A percentile compares a stretch with the other conserved stretches of the same genome.
These are phyloP conservation scores for Mucor indicus DNA, from an alignment of 371 early-diverging fungal genomes.

Conservation along the genomic window DNA sequence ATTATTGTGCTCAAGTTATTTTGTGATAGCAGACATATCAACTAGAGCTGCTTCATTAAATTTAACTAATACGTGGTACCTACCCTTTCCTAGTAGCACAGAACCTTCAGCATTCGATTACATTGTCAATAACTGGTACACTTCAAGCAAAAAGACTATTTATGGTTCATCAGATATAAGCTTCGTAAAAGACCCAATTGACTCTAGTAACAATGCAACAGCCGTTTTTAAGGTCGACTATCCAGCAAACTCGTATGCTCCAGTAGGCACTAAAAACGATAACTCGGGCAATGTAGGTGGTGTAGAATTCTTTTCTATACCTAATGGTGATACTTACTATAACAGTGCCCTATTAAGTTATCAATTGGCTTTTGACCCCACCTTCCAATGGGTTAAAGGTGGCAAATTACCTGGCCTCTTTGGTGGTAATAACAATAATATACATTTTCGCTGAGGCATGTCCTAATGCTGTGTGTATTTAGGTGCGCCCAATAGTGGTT, in stretches of 20 bases:
- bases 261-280: conserved; percentile 20
- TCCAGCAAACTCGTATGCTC: conserved; percentile 21
- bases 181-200: conserved; percentile 12
- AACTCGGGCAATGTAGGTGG: conserved; percentile 41
- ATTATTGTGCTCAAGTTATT: too few species aligned
- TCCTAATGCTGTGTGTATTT: background rate
- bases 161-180: conserved; percentile 13
- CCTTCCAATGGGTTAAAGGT: conserved; percentile 56
- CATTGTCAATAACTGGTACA: conserved; percentile 11
- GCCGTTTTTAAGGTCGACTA: conserved; percentile 14
- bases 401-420: conserved; percentile 56
- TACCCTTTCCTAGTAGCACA: too few species aligned
- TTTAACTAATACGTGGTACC: too few species aligned
- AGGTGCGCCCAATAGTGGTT: conserved; percentile 30
- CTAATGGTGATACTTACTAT: conserved; percentile 29
- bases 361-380: conserved; percentile 50
- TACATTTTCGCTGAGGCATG: background rate
- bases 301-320: conserved; percentile 46
- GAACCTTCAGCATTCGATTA: conserved; percentile 9
- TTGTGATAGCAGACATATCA: too few species aligned
- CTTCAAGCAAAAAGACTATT: conserved; percentile 1
- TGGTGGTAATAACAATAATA: conserved; percentile 23
- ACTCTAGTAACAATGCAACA: background rate
- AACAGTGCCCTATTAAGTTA: conserved; percentile 51
- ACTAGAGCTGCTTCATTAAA: too few species aligned